Base-by-base conservation (phyloP, 306 rosid genomes). In the Neltuma alba region DNA sequence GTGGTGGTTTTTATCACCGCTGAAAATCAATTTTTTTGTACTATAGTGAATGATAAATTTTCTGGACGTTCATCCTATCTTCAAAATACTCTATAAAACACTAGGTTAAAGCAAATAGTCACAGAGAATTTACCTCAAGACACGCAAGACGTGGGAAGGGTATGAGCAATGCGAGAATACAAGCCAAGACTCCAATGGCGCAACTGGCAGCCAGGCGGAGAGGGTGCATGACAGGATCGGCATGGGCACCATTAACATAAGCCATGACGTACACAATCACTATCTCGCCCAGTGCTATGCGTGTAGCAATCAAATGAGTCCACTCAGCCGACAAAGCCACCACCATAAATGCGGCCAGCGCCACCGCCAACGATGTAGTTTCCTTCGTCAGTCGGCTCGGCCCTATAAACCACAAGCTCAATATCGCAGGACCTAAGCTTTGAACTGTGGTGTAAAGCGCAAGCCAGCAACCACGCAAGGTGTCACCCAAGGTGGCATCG, bases 141-240 rank as follows among this genome's bases (percentile, higher is more conserved):
- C 79, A 87, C 31, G 90, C 96, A 33, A 91, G 87, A 38, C 91
- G 85, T 20, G 97, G 98, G 79, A 52, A 84, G 12, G 98, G 97
- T 71, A 93, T 30, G 61, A 91, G 50, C 83, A 87, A 27, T 16
- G 98, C 94, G 4, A 88, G 70, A 23, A 93, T 85, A 81, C 88
- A 89, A 47, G 98, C 93, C 61, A 85, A 30, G 7, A 74, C 84
- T n/a, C 97, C 93, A 45, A 93, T 11, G 11, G 78, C 90, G 0
- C 89, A 83, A 64, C 92, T 91, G 2, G 88, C 89, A 1, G 91
- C 98, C 6, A 91, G 77, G 6, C 82, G 92, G 8, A 91, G 16
- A 8, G 93, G 89, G 87, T 93, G 98, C 93, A 87, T 83, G 48
- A 91, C 1, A 18, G 88, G 67, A 12, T 91, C 83, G 6, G 75